Base-by-base conservation (phyloP, 139 green algal genomes). In the Chlorella sorokiniana region DNA sequence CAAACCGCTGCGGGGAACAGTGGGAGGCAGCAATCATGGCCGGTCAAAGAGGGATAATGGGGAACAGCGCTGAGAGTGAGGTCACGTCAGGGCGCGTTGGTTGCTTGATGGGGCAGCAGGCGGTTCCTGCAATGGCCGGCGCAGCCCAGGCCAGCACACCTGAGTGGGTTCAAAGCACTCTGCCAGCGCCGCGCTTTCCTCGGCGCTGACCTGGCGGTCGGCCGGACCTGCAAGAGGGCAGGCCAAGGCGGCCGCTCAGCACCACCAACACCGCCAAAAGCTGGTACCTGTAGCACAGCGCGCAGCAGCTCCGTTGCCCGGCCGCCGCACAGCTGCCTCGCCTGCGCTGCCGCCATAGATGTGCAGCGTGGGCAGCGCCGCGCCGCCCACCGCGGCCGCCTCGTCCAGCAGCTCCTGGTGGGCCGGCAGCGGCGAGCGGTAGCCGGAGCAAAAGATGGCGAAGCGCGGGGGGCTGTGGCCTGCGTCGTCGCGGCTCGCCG, bases 351-450 rank as follows among this genome's bases (percentile, higher is more conserved):
- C n/a, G n/a, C 80, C 81, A 69, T 77, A 89, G 1, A 91, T 45
- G 45, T 92, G 88, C 44, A 92, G 69, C 0, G 86, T 86, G 3
- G 88, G 88, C 51, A 90, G 27, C 0, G 25, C 29, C 0, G 85
- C 71, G 42, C 52, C 62, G 11, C 38, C 76, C 1, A 29, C 59
- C 4, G n/a, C 27, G 0, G 35, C 42, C 3, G 52, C 52, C 2
- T 27, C 68, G 3, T 52, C 16, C 14, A 80, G 76, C 33, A 69
- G 48, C 52, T 54, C 29, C 1, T 54, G 22, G 77, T 86, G 72
- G 62, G 85, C 78, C 1, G 33, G 38, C 1, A 63, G 22, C 4
- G 86, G 51, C 1, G 67, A 79, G 16, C 71, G 11, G 63, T 87
- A 91, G 11, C 88, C 88, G 4, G 77, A 88, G 62, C 64, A 76